Conservation (phyloP, 306 rosid genomes). For the Quercus suber region DNA sequence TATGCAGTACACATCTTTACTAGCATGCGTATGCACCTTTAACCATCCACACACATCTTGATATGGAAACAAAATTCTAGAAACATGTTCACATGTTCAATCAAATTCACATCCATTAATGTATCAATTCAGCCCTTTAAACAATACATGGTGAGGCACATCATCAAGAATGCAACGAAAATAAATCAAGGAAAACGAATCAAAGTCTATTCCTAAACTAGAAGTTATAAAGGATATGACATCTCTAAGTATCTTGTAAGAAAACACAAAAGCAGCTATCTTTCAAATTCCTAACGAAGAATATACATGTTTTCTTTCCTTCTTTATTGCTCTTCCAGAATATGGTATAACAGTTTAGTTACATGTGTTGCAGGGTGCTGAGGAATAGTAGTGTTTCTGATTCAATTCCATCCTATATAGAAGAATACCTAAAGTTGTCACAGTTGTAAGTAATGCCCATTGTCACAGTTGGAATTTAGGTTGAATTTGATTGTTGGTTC, state of each 20-base stretch:
- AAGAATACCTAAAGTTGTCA: slow-evolving; percentile 43
- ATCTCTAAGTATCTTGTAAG: slow-evolving; percentile 62
- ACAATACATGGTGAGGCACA: too few species aligned
- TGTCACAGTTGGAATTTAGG: neutral
- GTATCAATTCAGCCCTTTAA: too few species aligned
- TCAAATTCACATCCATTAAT: too few species aligned
- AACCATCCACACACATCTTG: too few species aligned
- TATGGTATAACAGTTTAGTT: slow-evolving; percentile 9
- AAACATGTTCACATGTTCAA: too few species aligned
- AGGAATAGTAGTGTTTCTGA: slow-evolving; percentile 67
- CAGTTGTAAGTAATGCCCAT: slow-evolving; percentile 49
- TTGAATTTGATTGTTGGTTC: neutral
- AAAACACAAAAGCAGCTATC: neutral
- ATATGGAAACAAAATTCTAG: too few species aligned
- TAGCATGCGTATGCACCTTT: too few species aligned
- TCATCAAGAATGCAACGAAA: too few species aligned
- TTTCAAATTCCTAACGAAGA: neutral
- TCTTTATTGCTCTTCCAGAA: slow-evolving; percentile 6
- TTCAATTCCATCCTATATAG: slow-evolving; percentile 62
- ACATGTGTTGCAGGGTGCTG: slow-evolving; percentile 54
- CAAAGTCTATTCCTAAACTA: slow-evolving; percentile 1
- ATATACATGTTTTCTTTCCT: neutral
- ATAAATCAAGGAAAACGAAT: too few species aligned
- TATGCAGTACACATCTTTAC: too few species aligned
- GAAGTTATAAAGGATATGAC: slow-evolving; percentile 59